These are phyloP conservation scores for Clohesyomyces aquaticus DNA, from an alignment of 495 filamentous ascomycete species.

Conservation along the genomic window DNA sequence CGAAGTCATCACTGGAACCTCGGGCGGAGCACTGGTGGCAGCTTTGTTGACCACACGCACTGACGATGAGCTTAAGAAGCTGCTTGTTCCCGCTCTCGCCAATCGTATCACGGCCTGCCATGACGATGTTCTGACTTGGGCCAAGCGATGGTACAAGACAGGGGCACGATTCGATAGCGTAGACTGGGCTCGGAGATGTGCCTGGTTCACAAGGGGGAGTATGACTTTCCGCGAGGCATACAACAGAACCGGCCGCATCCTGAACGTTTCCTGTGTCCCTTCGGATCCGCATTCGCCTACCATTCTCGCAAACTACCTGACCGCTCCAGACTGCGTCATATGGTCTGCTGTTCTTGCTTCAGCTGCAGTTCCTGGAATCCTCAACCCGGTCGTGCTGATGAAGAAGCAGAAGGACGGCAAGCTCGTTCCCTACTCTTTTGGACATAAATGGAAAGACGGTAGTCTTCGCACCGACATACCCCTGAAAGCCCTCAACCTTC, in stretches of 20 bases:
- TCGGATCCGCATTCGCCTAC: slow-evolving; percentile 93
- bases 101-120: slow-evolving; percentile 82
- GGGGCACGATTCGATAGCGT: slow-evolving; percentile 92
- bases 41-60: slow-evolving; percentile 87
- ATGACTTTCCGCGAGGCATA: slow-evolving; percentile 96
- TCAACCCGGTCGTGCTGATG: slow-evolving; percentile 97
- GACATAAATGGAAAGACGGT: slow-evolving; percentile 98
- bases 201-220: slow-evolving; percentile 86
- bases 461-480: slow-evolving; percentile 93
- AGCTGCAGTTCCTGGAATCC: slow-evolving; percentile 91
- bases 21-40: slow-evolving; percentile 89
- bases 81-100: slow-evolving; percentile 84
- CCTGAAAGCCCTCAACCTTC: slow-evolving; percentile 85
- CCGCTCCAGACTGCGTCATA: slow-evolving; percentile 93
- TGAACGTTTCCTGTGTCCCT: slow-evolving; percentile 97
- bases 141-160: slow-evolving; percentile 83
- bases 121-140: slow-evolving; percentile 76
- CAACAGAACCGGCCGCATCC: slow-evolving; percentile 86
- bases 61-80: slow-evolving; percentile 80
- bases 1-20: slow-evolving; percentile 93
- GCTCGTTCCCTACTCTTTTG: slow-evolving; percentile 85
- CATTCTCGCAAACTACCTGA: slow-evolving; percentile 91
- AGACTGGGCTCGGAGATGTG: slow-evolving; percentile 83
- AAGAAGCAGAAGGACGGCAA: slow-evolving; percentile 79
- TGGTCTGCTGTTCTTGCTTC: slow-evolving; percentile 97